Evolutionary conservation across 352 stramenopile species (phyloP).

Genomic region (Globisporangium heterothallicum): DNA sequence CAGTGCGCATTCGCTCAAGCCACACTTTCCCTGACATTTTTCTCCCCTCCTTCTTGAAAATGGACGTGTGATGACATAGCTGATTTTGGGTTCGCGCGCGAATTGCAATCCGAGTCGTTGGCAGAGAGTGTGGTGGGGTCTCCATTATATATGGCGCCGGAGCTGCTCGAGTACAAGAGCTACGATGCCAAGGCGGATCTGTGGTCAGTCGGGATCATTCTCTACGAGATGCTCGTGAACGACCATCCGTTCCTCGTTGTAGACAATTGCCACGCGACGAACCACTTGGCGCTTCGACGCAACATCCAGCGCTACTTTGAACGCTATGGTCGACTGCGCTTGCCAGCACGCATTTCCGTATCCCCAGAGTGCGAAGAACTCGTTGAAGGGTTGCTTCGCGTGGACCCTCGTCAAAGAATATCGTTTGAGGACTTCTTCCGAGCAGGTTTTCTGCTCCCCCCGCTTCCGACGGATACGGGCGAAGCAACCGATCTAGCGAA

Average conservation of each 20-base stretch:
- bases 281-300: conserved; percentile 65
- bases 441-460: conserved; percentile 57
- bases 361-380: conserved; percentile 61
- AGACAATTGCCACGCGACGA: conserved; percentile 68
- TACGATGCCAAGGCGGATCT: conserved; percentile 80
- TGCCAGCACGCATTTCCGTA: conserved; percentile 47
- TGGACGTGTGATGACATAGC: conserved; percentile 25
- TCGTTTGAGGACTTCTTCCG: conserved; percentile 81
- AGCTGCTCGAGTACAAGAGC: conserved; percentile 81
- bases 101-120: conserved; percentile 65
- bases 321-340: conserved; percentile 36
- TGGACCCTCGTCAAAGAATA: conserved; percentile 59
- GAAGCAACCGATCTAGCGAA: conserved; percentile 27
- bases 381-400: conserved; percentile 49
- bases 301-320: conserved; percentile 82
- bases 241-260: conserved; percentile 76
- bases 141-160: conserved; percentile 74
- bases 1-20: too few relatives aligned
- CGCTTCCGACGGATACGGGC: conserved; percentile 28
- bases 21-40: too few relatives aligned
- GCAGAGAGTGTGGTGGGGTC: conserved; percentile 78
- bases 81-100: conserved; percentile 70
- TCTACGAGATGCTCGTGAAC: conserved; percentile 83
- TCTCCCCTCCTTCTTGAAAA: too few relatives aligned
- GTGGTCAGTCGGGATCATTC: conserved; percentile 76